Evolutionary conservation across 23 red algal genomes (phyloP).

Genomic region (Gracilariopsis chorda): DNA sequence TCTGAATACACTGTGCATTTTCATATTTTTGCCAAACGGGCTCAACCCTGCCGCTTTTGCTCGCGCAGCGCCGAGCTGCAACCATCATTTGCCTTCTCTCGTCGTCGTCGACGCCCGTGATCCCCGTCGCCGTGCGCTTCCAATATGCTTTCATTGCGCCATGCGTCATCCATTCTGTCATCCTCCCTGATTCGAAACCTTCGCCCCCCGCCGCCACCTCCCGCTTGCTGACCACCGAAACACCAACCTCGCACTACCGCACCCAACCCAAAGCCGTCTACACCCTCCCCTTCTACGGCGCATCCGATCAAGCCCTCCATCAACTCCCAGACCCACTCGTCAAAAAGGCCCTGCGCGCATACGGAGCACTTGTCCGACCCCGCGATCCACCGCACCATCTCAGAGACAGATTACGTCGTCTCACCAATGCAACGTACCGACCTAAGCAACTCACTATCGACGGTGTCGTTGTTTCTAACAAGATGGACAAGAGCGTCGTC

Average conservation of each 20-base stretch:
- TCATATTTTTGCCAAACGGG: too few species aligned
- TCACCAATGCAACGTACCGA: slow-evolving; percentile 31
- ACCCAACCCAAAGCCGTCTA: slow-evolving; percentile 62
- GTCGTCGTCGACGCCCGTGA: background rate
- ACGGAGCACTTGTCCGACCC: slow-evolving; percentile 61
- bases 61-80: background rate
- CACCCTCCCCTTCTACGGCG: slow-evolving; percentile 68
- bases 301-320: background rate
- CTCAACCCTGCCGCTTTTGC: too few species aligned
- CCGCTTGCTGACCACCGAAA: too few species aligned
- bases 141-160: too few species aligned
- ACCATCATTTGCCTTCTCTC: background rate
- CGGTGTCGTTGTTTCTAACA: slow-evolving; percentile 77
- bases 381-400: slow-evolving; percentile 1
- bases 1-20: too few species aligned
- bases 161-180: too few species aligned
- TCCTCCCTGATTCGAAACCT: too few species aligned
- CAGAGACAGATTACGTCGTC: slow-evolving; percentile 18
- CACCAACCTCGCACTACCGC: background rate
- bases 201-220: too few species aligned
- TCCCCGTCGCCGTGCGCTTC: background rate
- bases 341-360: slow-evolving; percentile 35
- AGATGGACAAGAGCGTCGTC: slow-evolving; percentile 74
- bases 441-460: slow-evolving; percentile 54
- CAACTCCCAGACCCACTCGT: slow-evolving; percentile 26